Conservation (phyloP, 1,284 basidiomycete species). For the Irpex sp. region DNA sequence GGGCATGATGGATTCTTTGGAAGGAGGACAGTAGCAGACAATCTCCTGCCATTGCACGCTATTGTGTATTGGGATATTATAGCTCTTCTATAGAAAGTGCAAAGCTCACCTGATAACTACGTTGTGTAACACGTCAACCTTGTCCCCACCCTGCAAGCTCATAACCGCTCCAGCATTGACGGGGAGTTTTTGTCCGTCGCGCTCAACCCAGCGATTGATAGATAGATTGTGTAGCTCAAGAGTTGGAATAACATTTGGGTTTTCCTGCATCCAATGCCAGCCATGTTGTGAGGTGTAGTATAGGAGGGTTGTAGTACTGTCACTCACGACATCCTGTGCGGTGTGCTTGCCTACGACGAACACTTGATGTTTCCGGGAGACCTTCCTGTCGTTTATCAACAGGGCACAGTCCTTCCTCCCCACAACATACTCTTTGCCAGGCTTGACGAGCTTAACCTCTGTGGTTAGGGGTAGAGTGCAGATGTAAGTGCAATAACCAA, state of each 20-base stretch:
- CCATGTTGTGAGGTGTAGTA: background rate
- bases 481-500: background rate
- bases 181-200: slow-evolving; percentile 15
- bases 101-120: slow-evolving; percentile 41
- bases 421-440: slow-evolving; percentile 45
- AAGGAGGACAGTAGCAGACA: slow-evolving; percentile 44
- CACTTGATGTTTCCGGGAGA: slow-evolving; percentile 56
- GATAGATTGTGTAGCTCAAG: slow-evolving; percentile 45
- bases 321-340: slow-evolving; percentile 49
- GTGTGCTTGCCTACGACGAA: slow-evolving; percentile 50
- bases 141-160: slow-evolving; percentile 47
- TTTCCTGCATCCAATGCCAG: slow-evolving; percentile 24
- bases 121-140: slow-evolving; percentile 41
- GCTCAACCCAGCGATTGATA: slow-evolving; percentile 36
- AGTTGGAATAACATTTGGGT: slow-evolving; percentile 37
- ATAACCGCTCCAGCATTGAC: slow-evolving; percentile 16
- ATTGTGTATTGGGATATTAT: background rate
- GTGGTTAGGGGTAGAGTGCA: background rate
- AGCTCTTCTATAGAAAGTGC: background rate
- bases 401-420: slow-evolving; percentile 52
- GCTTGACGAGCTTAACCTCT: slow-evolving; percentile 64
- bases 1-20: slow-evolving; percentile 18
- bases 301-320: background rate
- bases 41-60: slow-evolving; percentile 53
- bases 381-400: slow-evolving; percentile 51